These are phyloP conservation scores for Aspergillus phoenicis DNA, from an alignment of 2,329 filamentous ascomycete species.

Conservation along the genomic window DNA sequence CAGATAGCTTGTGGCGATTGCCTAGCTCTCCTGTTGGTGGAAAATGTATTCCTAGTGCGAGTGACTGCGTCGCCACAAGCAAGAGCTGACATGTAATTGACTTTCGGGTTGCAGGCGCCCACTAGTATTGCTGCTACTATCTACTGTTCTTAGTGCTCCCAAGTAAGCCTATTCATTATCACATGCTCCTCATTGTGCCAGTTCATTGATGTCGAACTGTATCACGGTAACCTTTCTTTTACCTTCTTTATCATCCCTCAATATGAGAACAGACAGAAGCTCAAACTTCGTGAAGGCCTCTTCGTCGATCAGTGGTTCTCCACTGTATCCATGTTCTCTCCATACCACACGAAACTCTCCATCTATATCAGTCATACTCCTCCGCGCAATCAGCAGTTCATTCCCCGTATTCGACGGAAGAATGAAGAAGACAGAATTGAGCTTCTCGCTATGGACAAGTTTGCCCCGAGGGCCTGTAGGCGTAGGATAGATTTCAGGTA, in stretches of 20 bases:
- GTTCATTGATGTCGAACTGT: not conserved
- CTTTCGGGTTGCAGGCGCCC: not conserved
- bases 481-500: not conserved
- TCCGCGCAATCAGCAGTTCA: not conserved
- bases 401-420: not conserved
- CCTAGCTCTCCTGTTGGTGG: not conserved
- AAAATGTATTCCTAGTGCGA: not conserved
- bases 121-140: not conserved
- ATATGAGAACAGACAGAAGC: not conserved
- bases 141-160: not conserved
- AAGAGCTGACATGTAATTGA: not conserved
- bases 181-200: not conserved
- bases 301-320: slow-evolving; percentile 6
- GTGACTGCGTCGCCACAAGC: not conserved
- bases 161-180: not conserved
- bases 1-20: not conserved
- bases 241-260: not conserved
- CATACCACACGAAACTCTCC: not conserved
- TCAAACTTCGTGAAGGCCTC: not conserved
- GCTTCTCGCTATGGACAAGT: not conserved
- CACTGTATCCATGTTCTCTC: not conserved
- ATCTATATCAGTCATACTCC: not conserved
- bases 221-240: not conserved
- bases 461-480: not conserved
- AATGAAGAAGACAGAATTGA: not conserved